Percentiles rank a stretch among this genome's conserved stretches.
Conservation (phyloP, 345 rosid genomes). For the Lepidium africanum region DNA sequence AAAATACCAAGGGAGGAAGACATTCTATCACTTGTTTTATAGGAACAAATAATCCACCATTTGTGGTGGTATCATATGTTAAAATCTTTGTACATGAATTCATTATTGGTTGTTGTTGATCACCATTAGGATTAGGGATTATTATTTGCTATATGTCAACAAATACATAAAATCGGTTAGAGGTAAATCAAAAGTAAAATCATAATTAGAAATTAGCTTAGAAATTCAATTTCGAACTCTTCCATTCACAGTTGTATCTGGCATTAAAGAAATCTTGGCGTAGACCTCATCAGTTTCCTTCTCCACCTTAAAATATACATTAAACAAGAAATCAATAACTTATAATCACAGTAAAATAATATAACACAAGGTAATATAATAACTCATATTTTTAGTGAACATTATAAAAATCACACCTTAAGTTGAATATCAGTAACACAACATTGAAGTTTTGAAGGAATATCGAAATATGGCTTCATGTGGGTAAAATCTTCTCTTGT, state of each 20-base stretch:
- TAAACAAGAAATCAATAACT: too few species aligned
- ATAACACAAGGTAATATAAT: too few species aligned
- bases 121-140: background rate
- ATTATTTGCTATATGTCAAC: background rate
- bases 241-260: slow-evolving; percentile 40
- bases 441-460: slow-evolving; percentile 48
- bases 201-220: too few species aligned
- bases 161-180: background rate
- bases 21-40: slow-evolving; percentile 42
- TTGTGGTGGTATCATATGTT: background rate
- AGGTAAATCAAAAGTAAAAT: background rate
- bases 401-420: slow-evolving; percentile 26
- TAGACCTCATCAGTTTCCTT: slow-evolving; percentile 41
- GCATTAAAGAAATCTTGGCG: slow-evolving; percentile 41
- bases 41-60: slow-evolving; percentile 55
- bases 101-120: background rate
- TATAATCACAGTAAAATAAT: too few species aligned
- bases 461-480: slow-evolving; percentile 43
- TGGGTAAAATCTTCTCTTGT: slow-evolving; percentile 11
- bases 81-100: background rate
- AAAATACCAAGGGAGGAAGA: slow-evolving; percentile 56
- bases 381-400: background rate
- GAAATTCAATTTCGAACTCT: slow-evolving; percentile 30
- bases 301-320: slow-evolving; percentile 37
- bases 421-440: slow-evolving; percentile 34